Percentiles rank a stretch among this genome's conserved stretches.
Evolutionary conservation across 1,284 basidiomycete genomes (phyloP).

Genomic region (Chalciporus sp.): DNA sequence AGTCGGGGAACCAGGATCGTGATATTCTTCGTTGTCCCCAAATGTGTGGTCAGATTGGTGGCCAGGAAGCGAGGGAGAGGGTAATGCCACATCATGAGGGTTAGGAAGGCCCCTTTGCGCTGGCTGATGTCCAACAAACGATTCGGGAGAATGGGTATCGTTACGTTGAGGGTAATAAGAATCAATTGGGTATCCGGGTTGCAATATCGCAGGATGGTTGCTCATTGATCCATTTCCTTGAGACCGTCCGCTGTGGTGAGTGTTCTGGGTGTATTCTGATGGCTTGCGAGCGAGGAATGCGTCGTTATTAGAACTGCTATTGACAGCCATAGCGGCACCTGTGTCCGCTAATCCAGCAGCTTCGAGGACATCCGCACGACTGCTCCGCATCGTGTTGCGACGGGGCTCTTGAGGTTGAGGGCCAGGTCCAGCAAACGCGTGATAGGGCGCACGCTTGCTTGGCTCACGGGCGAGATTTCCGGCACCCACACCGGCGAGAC

Average conservation of each 20-base stretch:
- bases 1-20: constrained; percentile 10
- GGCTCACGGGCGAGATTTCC: constrained; percentile 42
- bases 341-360: constrained; percentile 27
- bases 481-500: constrained; percentile 41
- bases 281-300: constrained; percentile 21
- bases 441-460: constrained; percentile 44
- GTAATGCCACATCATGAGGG: constrained; percentile 12
- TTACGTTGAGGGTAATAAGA: constrained; percentile 25
- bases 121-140: constrained; percentile 32
- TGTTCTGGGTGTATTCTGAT: constrained; percentile 28
- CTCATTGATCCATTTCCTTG: constrained; percentile 24
- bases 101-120: constrained; percentile 24
- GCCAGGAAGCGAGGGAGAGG: constrained; percentile 16
- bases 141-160: constrained; percentile 25
- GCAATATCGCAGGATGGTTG: constrained; percentile 19
- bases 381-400: constrained; percentile 13
- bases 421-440: constrained; percentile 46
- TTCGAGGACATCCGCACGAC: constrained; percentile 33
- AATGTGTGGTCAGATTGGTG: constrained; percentile 14
- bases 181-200: constrained; percentile 31
- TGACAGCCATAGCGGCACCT: constrained; percentile 15
- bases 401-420: constrained; percentile 18
- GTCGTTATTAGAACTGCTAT: constrained; percentile 6
- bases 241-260: constrained; percentile 25
- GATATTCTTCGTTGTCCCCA: constrained; percentile 10